Evolutionary conservation across 345 rosid genomes (phyloP), one percentile per base, ranked within the genome.

Genomic region (sweet orange (Citrus sinensis)): DNA sequence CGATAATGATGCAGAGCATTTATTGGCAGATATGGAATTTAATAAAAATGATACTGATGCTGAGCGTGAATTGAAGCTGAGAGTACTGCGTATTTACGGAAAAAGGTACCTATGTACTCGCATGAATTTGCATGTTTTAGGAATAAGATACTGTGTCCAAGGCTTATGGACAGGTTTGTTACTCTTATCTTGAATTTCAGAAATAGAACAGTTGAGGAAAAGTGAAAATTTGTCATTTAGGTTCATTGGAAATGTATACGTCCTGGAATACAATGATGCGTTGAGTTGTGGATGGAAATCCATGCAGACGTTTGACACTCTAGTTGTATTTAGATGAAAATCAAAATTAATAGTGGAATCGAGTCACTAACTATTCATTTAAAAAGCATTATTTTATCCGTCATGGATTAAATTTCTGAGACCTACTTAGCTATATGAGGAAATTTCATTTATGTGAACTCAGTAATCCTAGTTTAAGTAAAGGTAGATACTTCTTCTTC

Each of bases 1-100:
- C 74, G 99, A 96, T 79, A 94, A 96, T 66, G 97, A 96, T 82
- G 98, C 99, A 13, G 98, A 96, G 88, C 97, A 90, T 73, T 82
- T 92, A 79, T 87, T 94, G 62, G 97, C 97, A 51, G 98, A 94
- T 79, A 96, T 94, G 99, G 99, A 96, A 72, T 96, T 96, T 82
- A 87, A 84, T 84, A 97, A 92, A 39, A 80, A 87, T 54, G 97
- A 96, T 80, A 81, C 92, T 46, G 88, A 88, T 83, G 89, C 91
- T 77, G 99, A 96, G 83, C 90, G 78, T 59, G 94, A 90, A 75
- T 75, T 91, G 78, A 96, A 96, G 85, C 79, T 96, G 82, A 94
- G 82, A 80, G 97, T 96, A 46, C 90, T 94, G 77, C 97, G 22
- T 72, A 89, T 96, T 35, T 94, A 96, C 85, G 87, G 92, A 22